Base-by-base conservation (phyloP, 2,329 filamentous ascomycete species). In the Sclerotinia subarctica region DNA sequence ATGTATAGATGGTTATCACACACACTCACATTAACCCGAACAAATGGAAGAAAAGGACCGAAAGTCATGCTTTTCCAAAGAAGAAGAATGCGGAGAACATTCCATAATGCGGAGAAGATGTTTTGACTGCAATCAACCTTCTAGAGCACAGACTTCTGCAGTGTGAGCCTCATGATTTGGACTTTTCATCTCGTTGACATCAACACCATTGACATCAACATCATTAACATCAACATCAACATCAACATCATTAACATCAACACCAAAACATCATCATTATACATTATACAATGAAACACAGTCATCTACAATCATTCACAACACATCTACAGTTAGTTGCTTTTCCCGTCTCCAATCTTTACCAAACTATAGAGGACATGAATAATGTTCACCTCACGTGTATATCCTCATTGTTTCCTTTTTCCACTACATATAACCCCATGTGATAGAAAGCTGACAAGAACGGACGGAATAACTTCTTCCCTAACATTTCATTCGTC, bases 371-470 rank as follows among this genome's bases (percentile, higher is more conserved):
- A 42, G 56, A 15, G 29, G 13, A 17, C 21, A 17, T 15, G 15
- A 19, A 44, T 26, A 29, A 24, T 46, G 5, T 19, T 44, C 38
- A 44, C 26, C 38, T 59, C 38, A 59, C 56, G 56, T 59, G 56
- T 21, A 59, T 59, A 59, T 44, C 38, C 13, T 29, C 42, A 46
- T 44, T 5, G 44, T 29, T 44, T 24, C 35, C 38, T 44, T 11
- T 44, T 44, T 44, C n/a, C 17, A 58, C 19, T 58, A 38, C 35
- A 58, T 46, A 46, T 29, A 21, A 29, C 24, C 21, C 29, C 56
- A 59, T 59, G 56, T 59, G 56, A 59, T 59, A 21, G 38, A 46
- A 59, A 59, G n/a, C 38, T 29, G 42, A 59, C 56, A 46, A 46
- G 24, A 21, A 52, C 17, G 24, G 38, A 21, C 38, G 56, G 38